Base-by-base conservation (phyloP, 805 yeast genomes). In the Hemisphaericaspora nanyangensis region DNA sequence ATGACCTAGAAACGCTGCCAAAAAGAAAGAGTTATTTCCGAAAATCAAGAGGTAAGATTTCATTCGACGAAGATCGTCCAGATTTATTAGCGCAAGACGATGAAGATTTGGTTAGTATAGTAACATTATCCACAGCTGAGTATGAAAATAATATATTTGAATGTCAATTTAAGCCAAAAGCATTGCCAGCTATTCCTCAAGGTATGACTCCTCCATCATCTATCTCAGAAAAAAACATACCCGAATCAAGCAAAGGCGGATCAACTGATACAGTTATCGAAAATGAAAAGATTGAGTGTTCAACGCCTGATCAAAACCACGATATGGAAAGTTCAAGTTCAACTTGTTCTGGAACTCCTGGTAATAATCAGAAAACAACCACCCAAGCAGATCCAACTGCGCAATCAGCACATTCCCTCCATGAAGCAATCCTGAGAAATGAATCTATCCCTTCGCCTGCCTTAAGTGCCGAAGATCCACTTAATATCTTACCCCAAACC, bases 81-180 rank as follows among this genome's bases (percentile, higher is more conserved):
- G 37, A 34, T 15, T 32, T 41, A n/a, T 27, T 22, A 12, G 29
- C 16, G 6, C 29, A 33, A 16, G n/a, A 17, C 10, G 10, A 29
- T 29, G 42, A 44, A 19, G 70, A 64, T 41, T 48, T 38, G 15
- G 34, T 51, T 5, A 61, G 68, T 40, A 35, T 68, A 2, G 37
- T 51, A 3, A 68, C 74, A 0, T 45, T 68, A 7, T 55, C 70
- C 6, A 67, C 72, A 1, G 40, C 60, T 6, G 70, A 65, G 36
- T 68, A 63, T 33, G 70, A 66, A 30, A 61, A 63, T 39, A 53
- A 51, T 16, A 49, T 68, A 15, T 67, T 68, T 49, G 47, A 61
- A 35, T 54, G 67, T 1, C 72, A 68, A 48, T 68, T 67, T 46
- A 48, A 55, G 17, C 42, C 40, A 2, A 60, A 58, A 40, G 52